These are phyloP conservation scores for Baudoinia panamericana DNA, from an alignment of 495 filamentous ascomycete genomes.

Conservation along the genomic window DNA sequence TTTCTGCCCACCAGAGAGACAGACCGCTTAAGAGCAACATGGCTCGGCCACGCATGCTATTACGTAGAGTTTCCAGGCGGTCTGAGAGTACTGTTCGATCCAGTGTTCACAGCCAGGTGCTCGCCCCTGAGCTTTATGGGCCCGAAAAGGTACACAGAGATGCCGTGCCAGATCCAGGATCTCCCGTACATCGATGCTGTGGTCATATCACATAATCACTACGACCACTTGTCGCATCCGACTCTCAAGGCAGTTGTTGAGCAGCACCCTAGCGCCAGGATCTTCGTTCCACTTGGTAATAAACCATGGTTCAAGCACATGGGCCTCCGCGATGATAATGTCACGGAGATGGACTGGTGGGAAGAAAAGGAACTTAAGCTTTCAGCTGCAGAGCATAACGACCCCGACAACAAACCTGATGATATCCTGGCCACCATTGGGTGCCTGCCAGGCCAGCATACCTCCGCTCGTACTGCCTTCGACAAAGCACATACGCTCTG, in stretches of 20 bases:
- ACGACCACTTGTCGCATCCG: conserved; percentile 77
- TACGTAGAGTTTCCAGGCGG: conserved; percentile 84
- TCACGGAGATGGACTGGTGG: conserved; percentile 96
- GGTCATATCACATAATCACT: conserved; percentile 85
- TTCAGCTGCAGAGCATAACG: conserved; percentile 15
- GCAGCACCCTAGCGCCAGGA: conserved; percentile 66
- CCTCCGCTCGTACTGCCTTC: conserved; percentile 49
- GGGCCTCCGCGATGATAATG: conserved; percentile 46
- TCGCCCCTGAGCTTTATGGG: conserved; percentile 58
- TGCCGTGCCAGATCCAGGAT: conserved; percentile 64
- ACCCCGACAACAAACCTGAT: conserved; percentile 17
- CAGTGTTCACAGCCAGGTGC: conserved; percentile 84
- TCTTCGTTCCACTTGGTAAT: conserved; percentile 81
- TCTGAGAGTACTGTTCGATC: conserved; percentile 84
- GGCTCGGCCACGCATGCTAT: conserved; percentile 93
- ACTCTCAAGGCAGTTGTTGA: conserved; percentile 58
- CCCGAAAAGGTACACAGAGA: conserved; percentile 69
- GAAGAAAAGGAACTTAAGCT: conserved; percentile 63
- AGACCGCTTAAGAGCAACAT: conserved; percentile 66
- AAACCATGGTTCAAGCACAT: conserved; percentile 64
- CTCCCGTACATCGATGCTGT: conserved; percentile 79
- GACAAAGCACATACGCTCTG: conserved; percentile 70
- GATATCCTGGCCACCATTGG: conserved; percentile 62
- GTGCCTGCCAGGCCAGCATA: conserved; percentile 81
- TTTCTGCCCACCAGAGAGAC: conserved; percentile 53